Conservation (phyloP, 2,329 filamentous ascomycete species). For the Arthroderma sp. region DNA sequence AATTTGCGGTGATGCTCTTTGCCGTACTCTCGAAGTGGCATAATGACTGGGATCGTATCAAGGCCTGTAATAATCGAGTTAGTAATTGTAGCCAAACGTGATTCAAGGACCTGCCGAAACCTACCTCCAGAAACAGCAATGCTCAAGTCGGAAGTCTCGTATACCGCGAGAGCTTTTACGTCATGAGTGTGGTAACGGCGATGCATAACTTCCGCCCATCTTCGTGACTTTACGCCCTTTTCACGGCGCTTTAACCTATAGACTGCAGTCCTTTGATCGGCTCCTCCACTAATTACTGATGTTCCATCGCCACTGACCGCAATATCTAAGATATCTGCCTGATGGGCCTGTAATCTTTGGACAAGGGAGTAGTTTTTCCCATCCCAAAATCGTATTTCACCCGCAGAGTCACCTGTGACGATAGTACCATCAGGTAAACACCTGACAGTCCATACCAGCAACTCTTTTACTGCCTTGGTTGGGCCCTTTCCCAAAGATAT, state of each 20-base stretch:
- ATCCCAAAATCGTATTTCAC: constrained; percentile 87
- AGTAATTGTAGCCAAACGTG: background rate
- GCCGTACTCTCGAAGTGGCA: constrained; percentile 64
- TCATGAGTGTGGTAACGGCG: constrained; percentile 83
- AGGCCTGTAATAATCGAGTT: constrained; percentile 44
- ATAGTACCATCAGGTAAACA: constrained; percentile 78
- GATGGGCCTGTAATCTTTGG: constrained; percentile 75
- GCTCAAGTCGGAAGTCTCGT: constrained; percentile 70
- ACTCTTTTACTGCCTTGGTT: constrained; percentile 63
- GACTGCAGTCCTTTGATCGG: constrained; percentile 75
- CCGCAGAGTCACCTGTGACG: constrained; percentile 86
- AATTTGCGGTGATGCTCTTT: constrained; percentile 71
- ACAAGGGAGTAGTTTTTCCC: constrained; percentile 79
- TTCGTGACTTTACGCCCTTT: constrained; percentile 41
- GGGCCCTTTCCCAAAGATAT: constrained; percentile 78
- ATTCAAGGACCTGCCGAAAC: background rate
- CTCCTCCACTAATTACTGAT: constrained; percentile 76
- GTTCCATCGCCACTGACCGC: constrained; percentile 67
- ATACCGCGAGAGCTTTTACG: constrained; percentile 85
- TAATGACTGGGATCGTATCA: constrained; percentile 68
- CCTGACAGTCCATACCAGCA: constrained; percentile 88
- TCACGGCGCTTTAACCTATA: constrained; percentile 50
- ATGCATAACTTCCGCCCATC: constrained; percentile 80
- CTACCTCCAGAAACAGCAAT: constrained; percentile 82
- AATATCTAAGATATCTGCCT: constrained; percentile 83